Evolutionary conservation across 1,139 yeast genomes (phyloP), one percentile per base, ranked within the genome.

Genomic region (Arxiozyma slooffiae): DNA sequence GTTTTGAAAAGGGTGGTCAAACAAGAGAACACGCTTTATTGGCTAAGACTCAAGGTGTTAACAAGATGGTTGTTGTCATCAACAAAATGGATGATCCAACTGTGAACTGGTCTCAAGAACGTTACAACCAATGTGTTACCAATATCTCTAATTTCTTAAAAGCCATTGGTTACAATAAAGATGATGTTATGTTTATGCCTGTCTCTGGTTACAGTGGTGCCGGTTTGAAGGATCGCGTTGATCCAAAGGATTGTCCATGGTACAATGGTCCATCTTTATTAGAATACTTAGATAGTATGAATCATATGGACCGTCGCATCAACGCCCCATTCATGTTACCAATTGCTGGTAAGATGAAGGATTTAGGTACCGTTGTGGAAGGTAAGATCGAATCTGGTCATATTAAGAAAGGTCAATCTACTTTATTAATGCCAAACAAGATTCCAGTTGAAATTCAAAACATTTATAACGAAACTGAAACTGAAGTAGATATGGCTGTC

Each of bases 11-110:
- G 77, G 92, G 85, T 70, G 94, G 94, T 73, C 94, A 84, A 79
- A 85, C 95, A 71, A 84, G 95, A 79, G 95, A 85, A 77, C 95
- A 85, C 80, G 95, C 95, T 69, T 77, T 85, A 64, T 79, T 85
- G 67, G 92, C 95, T 66, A 85, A 78, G 82, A 85, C 95, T 67
- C 85, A 85, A 67, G 95, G 95, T 82, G 94, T 85, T 65, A 81
- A 76, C 72, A 90, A 85, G 74, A 81, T 85, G 74, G 83, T 85
- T 70, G 92, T 85, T 72, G 97, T 85, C 52, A 92, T 94, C 60
- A 92, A 92, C 76, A 92, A 92, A 80, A 92, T 92, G 98, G 99
- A 92, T 71, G 99, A 92, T 67, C 85, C 96, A 51, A 92, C 98
- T 48, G 99, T 92, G 47, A 73, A 70, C 57, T 92, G 99, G 99